Conservation (phyloP, 169 alveolate species). For the Fabrea salina region DNA sequence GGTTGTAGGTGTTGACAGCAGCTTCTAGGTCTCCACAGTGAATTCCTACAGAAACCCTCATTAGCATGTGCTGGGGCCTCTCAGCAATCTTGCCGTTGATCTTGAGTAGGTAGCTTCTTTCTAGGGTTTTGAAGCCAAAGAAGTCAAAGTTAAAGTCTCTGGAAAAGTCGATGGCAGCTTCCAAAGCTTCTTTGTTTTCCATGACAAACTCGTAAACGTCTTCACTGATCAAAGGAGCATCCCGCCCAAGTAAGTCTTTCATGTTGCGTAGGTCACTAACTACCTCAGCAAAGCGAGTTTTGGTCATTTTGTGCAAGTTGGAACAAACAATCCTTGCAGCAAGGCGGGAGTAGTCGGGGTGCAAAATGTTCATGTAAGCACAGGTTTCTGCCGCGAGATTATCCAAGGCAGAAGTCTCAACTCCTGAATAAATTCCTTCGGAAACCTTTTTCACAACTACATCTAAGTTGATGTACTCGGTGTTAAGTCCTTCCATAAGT, state of each 20-base stretch:
- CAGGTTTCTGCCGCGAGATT: conserved; percentile 98
- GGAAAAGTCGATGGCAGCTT: conserved; percentile 89
- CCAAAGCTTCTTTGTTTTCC: conserved; percentile 80
- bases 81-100: conserved; percentile 91
- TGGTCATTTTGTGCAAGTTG: conserved; percentile 95
- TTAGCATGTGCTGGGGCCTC: conserved; percentile 97
- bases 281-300: conserved; percentile 83
- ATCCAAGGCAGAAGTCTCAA: conserved; percentile 92
- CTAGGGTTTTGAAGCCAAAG: conserved; percentile 98
- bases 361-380: conserved; percentile 98
- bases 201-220: conserved; percentile 89
- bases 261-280: conserved; percentile 66
- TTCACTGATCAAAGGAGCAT: conserved; percentile 90
- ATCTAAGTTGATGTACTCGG: conserved; percentile 44
- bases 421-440: conserved; percentile 92
- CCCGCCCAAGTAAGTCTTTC: conserved; percentile 86
- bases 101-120: conserved; percentile 90
- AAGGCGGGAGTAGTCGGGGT: conserved; percentile 95
- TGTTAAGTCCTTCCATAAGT: conserved; percentile 40
- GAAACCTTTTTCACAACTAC: conserved; percentile 76
- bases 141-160: conserved; percentile 95
- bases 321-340: conserved; percentile 97
- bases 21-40: conserved; percentile 94
- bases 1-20: conserved; percentile 91
- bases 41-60: conserved; percentile 97